Percentiles rank a stretch among this genome's conserved stretches.
Conservation (phyloP, 2,329 filamentous ascomycete genomes). For the Epichloe uncinata region DNA sequence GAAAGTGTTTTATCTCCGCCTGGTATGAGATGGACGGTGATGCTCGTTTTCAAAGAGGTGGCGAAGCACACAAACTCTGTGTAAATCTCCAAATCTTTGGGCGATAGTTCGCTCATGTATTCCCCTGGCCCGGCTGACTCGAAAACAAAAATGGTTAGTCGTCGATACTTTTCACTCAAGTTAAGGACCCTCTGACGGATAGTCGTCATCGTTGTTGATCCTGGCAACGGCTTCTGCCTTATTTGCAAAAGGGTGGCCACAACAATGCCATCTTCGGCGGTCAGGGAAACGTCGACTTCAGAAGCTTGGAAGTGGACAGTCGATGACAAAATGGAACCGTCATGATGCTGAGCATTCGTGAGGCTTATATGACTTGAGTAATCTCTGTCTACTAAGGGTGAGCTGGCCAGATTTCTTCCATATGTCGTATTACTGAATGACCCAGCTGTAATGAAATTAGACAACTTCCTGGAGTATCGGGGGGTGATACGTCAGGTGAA, state of each 20-base stretch:
- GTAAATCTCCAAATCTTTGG: conserved; percentile 31
- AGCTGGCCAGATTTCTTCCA: conserved; percentile 35
- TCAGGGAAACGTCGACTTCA: conserved; percentile 63
- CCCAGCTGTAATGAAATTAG: conserved; percentile 39
- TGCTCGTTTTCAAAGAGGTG: conserved; percentile 22
- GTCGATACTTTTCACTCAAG: conserved; percentile 49
- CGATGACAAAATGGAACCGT: not conserved
- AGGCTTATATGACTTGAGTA: conserved; percentile 20
- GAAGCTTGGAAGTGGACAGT: conserved; percentile 20
- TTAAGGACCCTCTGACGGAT: conserved; percentile 42
- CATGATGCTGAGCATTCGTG: conserved; percentile 20
- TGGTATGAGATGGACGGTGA: conserved; percentile 33
- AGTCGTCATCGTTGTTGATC: conserved; percentile 24
- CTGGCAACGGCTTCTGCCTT: conserved; percentile 56
- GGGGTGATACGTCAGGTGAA: conserved; percentile 8
- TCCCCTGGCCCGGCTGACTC: conserved; percentile 32
- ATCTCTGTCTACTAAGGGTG: conserved; percentile 47
- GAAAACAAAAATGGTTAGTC: conserved; percentile 55
- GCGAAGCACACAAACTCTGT: conserved; percentile 38
- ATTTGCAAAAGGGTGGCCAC: conserved; percentile 58
- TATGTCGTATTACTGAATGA: conserved; percentile 32
- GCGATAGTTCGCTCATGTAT: conserved; percentile 21
- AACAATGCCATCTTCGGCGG: conserved; percentile 55
- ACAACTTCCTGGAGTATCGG: conserved; percentile 17
- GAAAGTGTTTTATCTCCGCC: conserved; percentile 37